phyloP scores from a whole-genome alignment of 179 eudicot species.

The Spergularia azorica region DNA sequence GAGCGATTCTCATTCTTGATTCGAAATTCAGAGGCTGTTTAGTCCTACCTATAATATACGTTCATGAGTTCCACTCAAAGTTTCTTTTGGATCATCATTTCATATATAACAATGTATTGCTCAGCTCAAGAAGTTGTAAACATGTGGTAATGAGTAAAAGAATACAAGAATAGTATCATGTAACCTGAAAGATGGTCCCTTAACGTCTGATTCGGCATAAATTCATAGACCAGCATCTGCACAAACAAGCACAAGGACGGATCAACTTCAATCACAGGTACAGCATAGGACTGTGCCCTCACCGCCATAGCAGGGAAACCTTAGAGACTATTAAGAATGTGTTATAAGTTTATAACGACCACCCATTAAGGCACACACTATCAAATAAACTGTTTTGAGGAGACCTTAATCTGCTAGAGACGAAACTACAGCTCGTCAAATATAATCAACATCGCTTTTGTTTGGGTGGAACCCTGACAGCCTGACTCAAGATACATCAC shows the following conservation, averaged over 20 bases:
- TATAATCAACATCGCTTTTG: background rate
- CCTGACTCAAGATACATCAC: background rate
- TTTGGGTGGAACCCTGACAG: too few species aligned
- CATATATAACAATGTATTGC: too few species aligned
- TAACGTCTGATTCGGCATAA: constrained; percentile 75
- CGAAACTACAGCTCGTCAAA: background rate
- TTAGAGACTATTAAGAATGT: background rate
- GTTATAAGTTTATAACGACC: background rate
- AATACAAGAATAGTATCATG: background rate
- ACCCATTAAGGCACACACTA: background rate
- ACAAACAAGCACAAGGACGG: constrained; percentile 20
- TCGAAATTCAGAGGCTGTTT: constrained; percentile 28
- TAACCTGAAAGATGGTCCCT: constrained; percentile 66
- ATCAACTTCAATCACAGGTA: background rate
- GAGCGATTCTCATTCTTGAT: constrained; percentile 49
- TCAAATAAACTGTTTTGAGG: background rate
- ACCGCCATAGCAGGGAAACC: background rate
- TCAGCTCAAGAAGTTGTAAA: background rate
- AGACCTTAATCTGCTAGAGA: background rate
- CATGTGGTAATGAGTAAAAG: background rate
- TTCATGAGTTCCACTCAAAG: too few species aligned
- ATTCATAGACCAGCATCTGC: constrained; percentile 88
- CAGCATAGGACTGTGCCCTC: background rate
- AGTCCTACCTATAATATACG: constrained; percentile 22
- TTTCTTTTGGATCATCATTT: background rate